A percentile compares a stretch with the other conserved stretches of the same genome.
These are phyloP conservation scores for Blastobotrys apis DNA, from an alignment of 1,139 yeast genomes.

Conservation along the genomic window DNA sequence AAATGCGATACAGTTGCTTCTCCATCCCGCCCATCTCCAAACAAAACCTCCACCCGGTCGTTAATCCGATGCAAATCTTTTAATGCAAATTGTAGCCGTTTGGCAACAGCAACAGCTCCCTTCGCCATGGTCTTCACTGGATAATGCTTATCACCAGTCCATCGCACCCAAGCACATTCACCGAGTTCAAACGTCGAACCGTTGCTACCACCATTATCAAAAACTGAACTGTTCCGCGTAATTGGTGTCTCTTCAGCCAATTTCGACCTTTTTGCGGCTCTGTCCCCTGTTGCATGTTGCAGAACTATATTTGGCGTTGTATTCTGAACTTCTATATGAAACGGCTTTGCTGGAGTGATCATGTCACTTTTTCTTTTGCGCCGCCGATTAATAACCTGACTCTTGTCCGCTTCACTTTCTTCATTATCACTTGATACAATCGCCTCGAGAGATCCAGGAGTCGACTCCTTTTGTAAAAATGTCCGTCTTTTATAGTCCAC, in stretches of 20 bases:
- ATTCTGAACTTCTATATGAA: slow-evolving; percentile 6
- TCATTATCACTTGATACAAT: slow-evolving; percentile 10
- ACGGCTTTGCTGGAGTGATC: slow-evolving; percentile 7
- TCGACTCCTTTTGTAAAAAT: no score
- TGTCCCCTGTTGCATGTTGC: slow-evolving; percentile 7
- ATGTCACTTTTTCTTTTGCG: slow-evolving; percentile 6
- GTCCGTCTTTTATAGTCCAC: not conserved
- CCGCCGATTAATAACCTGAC: no score
- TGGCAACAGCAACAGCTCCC: not conserved
- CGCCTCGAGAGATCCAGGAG: slow-evolving; percentile 5
- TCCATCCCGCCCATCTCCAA: slow-evolving; percentile 22
- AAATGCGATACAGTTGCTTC: slow-evolving; percentile 18
- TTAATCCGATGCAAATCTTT: slow-evolving; percentile 1
- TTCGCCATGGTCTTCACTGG: slow-evolving; percentile 5
- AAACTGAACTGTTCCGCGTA: not conserved
- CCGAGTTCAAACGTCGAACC: slow-evolving; percentile 3
- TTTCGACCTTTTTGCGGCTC: not conserved
- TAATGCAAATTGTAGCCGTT: not conserved
- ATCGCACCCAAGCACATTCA: slow-evolving; percentile 14
- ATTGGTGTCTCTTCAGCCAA: slow-evolving; percentile 11
- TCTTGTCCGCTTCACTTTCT: not conserved
- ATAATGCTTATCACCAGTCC: slow-evolving; percentile 13
- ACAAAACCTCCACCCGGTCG: slow-evolving; percentile 14
- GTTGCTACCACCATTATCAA: not conserved
- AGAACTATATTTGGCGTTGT: not conserved